Conservation (phyloP, 192 early-diverging fungal species). For the Coemansia furcata region DNA sequence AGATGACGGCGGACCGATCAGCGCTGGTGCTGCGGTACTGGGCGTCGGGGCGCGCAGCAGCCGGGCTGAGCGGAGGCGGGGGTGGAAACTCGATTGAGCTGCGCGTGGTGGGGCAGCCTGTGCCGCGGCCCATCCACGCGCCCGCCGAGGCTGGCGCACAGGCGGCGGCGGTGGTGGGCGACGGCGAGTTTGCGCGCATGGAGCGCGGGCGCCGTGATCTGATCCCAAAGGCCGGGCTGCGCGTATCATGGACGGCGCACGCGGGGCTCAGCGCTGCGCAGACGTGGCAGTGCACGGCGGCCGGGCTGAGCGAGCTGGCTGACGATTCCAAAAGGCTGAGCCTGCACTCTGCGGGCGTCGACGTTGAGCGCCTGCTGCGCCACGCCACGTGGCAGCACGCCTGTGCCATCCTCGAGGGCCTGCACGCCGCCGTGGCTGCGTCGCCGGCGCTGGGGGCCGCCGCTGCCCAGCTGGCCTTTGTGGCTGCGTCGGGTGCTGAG, state of each 20-base stretch:
- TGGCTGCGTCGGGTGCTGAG: slow-evolving; percentile 22
- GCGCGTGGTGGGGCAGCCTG: slow-evolving; percentile 19
- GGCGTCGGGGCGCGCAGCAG: slow-evolving; percentile 34
- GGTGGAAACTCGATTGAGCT: slow-evolving; percentile 29
- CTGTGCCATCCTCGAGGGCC: slow-evolving; percentile 24
- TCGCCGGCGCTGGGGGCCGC: slow-evolving; percentile 26
- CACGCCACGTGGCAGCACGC: slow-evolving; percentile 47
- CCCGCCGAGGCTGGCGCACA: slow-evolving; percentile 19
- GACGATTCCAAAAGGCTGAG: slow-evolving; percentile 8
- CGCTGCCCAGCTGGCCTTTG: slow-evolving; percentile 36
- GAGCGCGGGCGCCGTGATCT: slow-evolving; percentile 40
- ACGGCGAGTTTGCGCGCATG: slow-evolving; percentile 26
- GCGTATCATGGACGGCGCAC: slow-evolving; percentile 35
- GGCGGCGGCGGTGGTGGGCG: background rate
- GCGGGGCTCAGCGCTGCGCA: slow-evolving; percentile 20
- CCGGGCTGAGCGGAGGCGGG: background rate
- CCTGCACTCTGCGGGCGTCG: slow-evolving; percentile 23
- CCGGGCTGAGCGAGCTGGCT: slow-evolving; percentile 19
- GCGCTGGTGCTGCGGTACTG: slow-evolving; percentile 40
- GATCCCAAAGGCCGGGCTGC: slow-evolving; percentile 41
- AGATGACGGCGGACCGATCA: slow-evolving; percentile 26
- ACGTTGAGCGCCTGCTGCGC: slow-evolving; percentile 32
- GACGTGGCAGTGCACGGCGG: slow-evolving; percentile 37
- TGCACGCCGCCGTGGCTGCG: slow-evolving; percentile 14
- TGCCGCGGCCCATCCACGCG: slow-evolving; percentile 48